phyloP scores from a whole-genome alignment of 352 stramenopile species.

The Albugo laibachii region DNA sequence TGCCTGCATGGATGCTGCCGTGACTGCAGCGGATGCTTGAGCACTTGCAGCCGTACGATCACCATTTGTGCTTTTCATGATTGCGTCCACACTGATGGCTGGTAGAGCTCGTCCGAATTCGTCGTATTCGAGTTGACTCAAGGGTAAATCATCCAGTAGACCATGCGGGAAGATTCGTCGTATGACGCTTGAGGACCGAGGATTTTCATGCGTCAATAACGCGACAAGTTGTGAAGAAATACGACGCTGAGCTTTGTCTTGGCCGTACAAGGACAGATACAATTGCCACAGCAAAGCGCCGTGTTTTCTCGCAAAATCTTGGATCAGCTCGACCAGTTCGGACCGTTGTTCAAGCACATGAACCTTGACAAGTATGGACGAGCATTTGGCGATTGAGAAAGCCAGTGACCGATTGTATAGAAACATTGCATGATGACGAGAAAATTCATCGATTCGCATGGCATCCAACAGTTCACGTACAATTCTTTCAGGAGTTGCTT shows the following conservation, averaged over 20 bases:
- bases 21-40: too few relatives aligned
- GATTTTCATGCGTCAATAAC: conserved; percentile 69
- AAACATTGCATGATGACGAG: conserved; percentile 67
- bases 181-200: conserved; percentile 62
- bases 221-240: conserved; percentile 76
- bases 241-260: conserved; percentile 67
- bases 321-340: conserved; percentile 70
- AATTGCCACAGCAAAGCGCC: conserved; percentile 66
- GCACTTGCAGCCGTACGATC: too few relatives aligned
- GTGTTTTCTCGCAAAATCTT: conserved; percentile 73
- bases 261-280: conserved; percentile 57
- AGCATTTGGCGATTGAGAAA: conserved; percentile 72
- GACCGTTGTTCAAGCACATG: conserved; percentile 73
- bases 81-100: conserved; percentile 23
- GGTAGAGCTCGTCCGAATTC: conserved; percentile 61
- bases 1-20: neutral
- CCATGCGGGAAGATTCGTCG: conserved; percentile 69
- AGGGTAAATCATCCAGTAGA: conserved; percentile 54
- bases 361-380: conserved; percentile 72
- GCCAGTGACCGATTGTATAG: conserved; percentile 71
- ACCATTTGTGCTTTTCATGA: conserved; percentile 10
- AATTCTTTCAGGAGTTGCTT: conserved; percentile 60
- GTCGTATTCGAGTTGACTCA: conserved; percentile 58
- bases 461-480: conserved; percentile 46
- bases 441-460: conserved; percentile 76